phyloP scores from a whole-genome alignment of 768 basidiomycete species.

The Kwoniella sp. region DNA sequence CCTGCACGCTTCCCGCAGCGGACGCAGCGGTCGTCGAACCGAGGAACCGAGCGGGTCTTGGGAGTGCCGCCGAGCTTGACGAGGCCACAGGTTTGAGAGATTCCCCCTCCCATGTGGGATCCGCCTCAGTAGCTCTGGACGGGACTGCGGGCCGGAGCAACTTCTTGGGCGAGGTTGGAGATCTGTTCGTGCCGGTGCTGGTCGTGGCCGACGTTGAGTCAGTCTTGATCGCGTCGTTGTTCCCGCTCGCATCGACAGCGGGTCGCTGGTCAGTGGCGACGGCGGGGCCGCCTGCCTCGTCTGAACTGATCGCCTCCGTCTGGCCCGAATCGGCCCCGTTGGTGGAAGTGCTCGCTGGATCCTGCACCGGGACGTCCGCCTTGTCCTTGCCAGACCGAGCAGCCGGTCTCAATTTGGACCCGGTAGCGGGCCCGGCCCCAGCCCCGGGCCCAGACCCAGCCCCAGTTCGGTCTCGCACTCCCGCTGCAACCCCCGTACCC shows the following conservation, averaged over 20 bases:
- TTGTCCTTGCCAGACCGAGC: too few species aligned
- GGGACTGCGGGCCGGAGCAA: background rate
- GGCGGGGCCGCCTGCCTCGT: background rate
- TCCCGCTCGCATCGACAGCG: background rate
- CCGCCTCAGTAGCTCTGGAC: background rate
- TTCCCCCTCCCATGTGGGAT: background rate
- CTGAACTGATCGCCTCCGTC: background rate
- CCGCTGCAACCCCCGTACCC: background rate
- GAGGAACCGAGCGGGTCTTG: conserved; percentile 1
- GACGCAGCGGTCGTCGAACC: background rate
- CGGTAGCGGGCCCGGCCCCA: background rate
- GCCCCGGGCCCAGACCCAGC: conserved; percentile 8
- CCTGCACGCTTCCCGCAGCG: conserved; percentile 2
- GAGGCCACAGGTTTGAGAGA: background rate
- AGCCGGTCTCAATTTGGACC: too few species aligned
- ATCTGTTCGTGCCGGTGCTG: background rate
- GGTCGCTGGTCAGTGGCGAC: background rate
- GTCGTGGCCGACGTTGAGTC: background rate
- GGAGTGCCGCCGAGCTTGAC: background rate
- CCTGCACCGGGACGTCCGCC: too few species aligned
- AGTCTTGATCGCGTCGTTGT: too few species aligned
- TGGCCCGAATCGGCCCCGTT: background rate
- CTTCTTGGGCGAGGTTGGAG: background rate
- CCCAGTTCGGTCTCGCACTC: conserved; percentile 1
- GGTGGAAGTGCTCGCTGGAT: background rate